Base-by-base conservation (phyloP, 495 filamentous ascomycete species). In the Aspergillus cavernicola region DNA sequence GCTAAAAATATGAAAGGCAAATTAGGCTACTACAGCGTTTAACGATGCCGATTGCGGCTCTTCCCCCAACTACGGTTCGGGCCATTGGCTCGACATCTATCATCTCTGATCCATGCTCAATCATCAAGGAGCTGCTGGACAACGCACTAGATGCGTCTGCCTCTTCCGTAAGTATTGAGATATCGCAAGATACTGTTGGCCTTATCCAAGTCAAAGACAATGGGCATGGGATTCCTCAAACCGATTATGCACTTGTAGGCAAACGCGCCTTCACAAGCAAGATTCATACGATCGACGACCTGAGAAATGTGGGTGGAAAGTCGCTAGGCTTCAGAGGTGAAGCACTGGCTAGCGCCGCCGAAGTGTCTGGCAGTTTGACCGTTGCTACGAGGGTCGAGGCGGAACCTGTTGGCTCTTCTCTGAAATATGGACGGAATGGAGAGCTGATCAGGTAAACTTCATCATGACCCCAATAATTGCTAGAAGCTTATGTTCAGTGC, bases 81-180 rank as follows among this genome's bases (percentile, higher is more conserved):
- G 80, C 81, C 32, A 82, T 97, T 44, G 85, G 87, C 47, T 88
- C 90, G 7, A 73, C 84, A 18, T 82, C 90, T 56, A 81, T 78
- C 50, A 83, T 97, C 55, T 81, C 85, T 4, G 85, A 89, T 42
- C 77, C 92, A 9, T 77, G 77, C 47, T 82, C 83, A 6, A 73
- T 96, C 13, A 80, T 95, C 46, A 98, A 98, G 66, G 93, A 98
- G 63, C 80, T 97, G 9, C 62, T 98, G 28, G 93, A 98, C 53
- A 98, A 98, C 66, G 82, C 89, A 16, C 75, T 97, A 8, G 93
- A 97, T 66, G 88, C 92, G 4, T 78, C 78, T 20, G 87, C 92
- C 5, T 83, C 85, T 2, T 81, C 81, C 0, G 75, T 97, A 32
- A 77, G 82, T 24, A 72, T 97, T 28, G 77, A 92, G 50, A 74